These are phyloP conservation scores for Beauveria sp. DNA, from an alignment of 2,329 filamentous ascomycete genomes.

Conservation along the genomic window DNA sequence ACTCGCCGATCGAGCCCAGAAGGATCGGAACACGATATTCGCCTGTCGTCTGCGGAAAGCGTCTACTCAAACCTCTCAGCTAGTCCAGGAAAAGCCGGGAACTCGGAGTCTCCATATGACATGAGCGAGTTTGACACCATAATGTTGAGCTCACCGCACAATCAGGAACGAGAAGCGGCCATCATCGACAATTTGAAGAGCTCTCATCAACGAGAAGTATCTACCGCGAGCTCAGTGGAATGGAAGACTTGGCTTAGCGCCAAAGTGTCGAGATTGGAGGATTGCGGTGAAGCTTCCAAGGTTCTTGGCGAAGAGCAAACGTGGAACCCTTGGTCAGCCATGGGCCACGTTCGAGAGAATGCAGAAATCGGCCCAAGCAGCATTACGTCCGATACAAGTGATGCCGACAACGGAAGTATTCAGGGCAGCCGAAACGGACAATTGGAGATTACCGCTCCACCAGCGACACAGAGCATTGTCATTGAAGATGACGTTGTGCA, in stretches of 20 bases:
- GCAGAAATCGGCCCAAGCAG: slow-evolving; percentile 38
- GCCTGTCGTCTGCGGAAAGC: slow-evolving; percentile 37
- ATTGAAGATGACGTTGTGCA: background rate
- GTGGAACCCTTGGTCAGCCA: slow-evolving; percentile 8
- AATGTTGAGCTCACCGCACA: background rate
- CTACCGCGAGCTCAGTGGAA: slow-evolving; percentile 40
- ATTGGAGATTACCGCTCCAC: background rate
- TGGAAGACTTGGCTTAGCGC: slow-evolving; percentile 50
- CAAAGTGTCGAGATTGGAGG: slow-evolving; percentile 41
- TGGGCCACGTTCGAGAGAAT: slow-evolving; percentile 39
- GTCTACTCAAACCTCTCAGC: slow-evolving; percentile 33
- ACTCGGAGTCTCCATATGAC: background rate
- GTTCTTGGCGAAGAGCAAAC: background rate
- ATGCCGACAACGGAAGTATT: background rate
- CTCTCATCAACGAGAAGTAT: slow-evolving; percentile 27
- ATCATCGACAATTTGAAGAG: background rate
- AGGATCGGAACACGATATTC: slow-evolving; percentile 31
- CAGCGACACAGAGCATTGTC: slow-evolving; percentile 3
- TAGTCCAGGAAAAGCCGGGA: slow-evolving; percentile 17
- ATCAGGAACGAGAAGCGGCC: background rate
- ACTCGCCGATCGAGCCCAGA: slow-evolving; percentile 31
- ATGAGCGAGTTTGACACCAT: background rate
- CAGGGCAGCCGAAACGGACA: background rate
- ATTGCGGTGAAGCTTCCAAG: slow-evolving; percentile 6
- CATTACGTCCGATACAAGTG: background rate